Evolutionary conservation across 148 eudicot species (phyloP).

Genomic region (Fagopyrum tataricum): DNA sequence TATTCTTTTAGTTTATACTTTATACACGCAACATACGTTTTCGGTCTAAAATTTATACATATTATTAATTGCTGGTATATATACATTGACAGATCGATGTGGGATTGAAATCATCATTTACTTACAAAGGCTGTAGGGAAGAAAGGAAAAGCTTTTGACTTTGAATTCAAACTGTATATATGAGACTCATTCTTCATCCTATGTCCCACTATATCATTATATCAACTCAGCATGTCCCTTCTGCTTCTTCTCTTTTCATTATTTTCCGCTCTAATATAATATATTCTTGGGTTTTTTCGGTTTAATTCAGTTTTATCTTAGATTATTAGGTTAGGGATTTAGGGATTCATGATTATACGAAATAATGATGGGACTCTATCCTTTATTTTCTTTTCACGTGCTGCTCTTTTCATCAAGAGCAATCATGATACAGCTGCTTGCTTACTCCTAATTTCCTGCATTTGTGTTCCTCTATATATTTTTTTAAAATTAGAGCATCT

Average conservation of each 20-base stretch:
- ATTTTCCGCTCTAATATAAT: no score
- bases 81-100: no score
- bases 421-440: background rate
- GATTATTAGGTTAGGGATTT: background rate
- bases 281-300: no score
- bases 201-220: no score
- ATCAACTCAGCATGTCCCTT: no score
- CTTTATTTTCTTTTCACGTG: background rate
- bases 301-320: background rate
- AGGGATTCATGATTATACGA: no score
- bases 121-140: background rate
- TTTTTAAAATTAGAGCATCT: background rate
- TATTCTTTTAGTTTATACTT: no score
- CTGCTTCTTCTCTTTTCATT: no score
- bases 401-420: background rate
- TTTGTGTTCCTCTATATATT: background rate
- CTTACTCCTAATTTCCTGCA: background rate
- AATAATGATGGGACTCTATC: background rate
- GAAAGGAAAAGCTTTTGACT: background rate
- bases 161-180: no score
- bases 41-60: no score
- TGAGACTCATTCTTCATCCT: no score
- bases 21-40: no score
- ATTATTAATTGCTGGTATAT: background rate
- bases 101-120: slow-evolving; percentile 4